Evolutionary conservation across 495 filamentous ascomycete genomes (phyloP).

Genomic region (Letharia columbiana): DNA sequence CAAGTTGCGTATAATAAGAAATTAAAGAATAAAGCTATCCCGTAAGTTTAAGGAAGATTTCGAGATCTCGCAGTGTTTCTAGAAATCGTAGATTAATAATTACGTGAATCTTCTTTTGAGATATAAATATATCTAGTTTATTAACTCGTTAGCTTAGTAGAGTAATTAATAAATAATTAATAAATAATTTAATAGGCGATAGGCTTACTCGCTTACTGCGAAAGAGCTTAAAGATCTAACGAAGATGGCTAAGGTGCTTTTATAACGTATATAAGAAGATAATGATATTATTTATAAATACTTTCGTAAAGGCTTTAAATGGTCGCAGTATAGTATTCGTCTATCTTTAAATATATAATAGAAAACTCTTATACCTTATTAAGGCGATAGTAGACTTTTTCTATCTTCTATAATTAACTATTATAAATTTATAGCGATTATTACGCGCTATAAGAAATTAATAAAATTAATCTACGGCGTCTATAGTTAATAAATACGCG

Average conservation of each 20-base stretch:
- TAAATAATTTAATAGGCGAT: constrained; percentile 6
- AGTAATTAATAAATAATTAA: constrained; percentile 10
- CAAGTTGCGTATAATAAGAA: neutral
- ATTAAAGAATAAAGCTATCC: neutral
- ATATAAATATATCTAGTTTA: neutral
- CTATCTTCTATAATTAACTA: constrained; percentile 5
- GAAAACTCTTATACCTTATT: constrained; percentile 9
- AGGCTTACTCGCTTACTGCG: neutral
- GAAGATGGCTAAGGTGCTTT: neutral
- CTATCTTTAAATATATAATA: constrained; percentile 2
- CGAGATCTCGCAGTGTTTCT: constrained; percentile 9
- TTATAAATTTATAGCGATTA: constrained; percentile 10
- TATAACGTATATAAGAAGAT: neutral
- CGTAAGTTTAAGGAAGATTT: neutral
- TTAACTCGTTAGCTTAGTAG: neutral
- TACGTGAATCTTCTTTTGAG: neutral
- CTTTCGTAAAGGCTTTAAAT: neutral
- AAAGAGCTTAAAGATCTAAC: neutral
- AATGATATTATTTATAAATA: constrained; percentile 13
- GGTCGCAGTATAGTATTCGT: neutral
- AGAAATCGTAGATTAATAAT: neutral
- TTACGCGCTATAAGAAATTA: constrained; percentile 7
- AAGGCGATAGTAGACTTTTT: constrained; percentile 6
- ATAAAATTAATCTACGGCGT: constrained; percentile 9
- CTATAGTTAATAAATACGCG: neutral